Conservation (phyloP, 164 flowering plant genomes). For the Piper longum region DNA sequence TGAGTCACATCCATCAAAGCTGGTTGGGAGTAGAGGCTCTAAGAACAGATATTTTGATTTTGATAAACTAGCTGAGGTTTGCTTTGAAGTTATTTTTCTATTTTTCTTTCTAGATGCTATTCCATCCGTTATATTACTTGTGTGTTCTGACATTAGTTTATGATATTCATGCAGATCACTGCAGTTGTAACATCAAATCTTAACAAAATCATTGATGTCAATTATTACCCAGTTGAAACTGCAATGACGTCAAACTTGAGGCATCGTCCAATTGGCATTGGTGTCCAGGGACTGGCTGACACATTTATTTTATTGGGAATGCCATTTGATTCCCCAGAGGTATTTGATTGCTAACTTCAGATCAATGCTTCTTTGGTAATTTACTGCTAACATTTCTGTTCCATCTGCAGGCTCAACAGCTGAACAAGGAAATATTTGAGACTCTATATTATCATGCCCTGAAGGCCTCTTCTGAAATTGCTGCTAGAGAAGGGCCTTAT, state of each 20-base stretch:
- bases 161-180: conserved; percentile 39
- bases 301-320: conserved; percentile 90
- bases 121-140: too few relatives aligned
- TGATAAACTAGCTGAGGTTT: conserved; percentile 90
- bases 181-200: conserved; percentile 60
- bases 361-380: background rate
- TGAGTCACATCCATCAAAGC: conserved; percentile 75
- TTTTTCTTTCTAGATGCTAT: background rate
- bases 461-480: conserved; percentile 71
- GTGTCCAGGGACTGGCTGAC: conserved; percentile 97
- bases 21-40: conserved; percentile 83
- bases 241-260: conserved; percentile 72
- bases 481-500: conserved; percentile 73
- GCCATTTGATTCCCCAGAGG: conserved; percentile 97
- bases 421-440: conserved; percentile 91
- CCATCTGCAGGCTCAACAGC: conserved; percentile 61
- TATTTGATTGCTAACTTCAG: conserved; percentile 6
- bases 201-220: conserved; percentile 88
- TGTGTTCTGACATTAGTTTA: background rate
- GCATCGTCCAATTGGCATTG: conserved; percentile 94
- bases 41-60: conserved; percentile 79
- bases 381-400: background rate
- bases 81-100: background rate
- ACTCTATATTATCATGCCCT: conserved; percentile 87
- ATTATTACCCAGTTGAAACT: conserved; percentile 92